Evolutionary conservation across 2,329 filamentous ascomycete genomes (phyloP).

Genomic region (Hymenoscyphus albidus): DNA sequence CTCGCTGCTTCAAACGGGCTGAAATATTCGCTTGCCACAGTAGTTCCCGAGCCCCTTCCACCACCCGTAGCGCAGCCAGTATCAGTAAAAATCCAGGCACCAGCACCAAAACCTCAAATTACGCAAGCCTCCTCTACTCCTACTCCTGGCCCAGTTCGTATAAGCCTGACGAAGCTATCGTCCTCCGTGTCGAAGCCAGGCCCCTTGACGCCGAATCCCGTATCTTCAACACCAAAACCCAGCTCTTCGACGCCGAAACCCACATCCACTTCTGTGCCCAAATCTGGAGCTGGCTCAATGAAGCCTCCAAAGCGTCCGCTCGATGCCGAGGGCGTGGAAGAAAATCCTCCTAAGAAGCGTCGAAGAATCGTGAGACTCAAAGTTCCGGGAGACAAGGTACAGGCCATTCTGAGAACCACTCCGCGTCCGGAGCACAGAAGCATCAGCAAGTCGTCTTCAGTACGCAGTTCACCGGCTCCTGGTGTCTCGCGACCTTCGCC

Average conservation of each 20-base stretch:
- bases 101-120: not conserved
- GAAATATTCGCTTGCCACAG: conserved; percentile 1
- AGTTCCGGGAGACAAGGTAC: conserved; percentile 4
- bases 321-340: conserved; percentile 10
- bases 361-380: conserved; percentile 24
- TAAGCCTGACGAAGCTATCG: conserved; percentile 7
- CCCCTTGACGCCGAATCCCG: not conserved
- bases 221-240: not conserved
- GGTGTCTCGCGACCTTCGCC: conserved; percentile 16
- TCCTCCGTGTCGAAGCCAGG: not conserved
- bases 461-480: conserved; percentile 23
- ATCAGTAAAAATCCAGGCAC: conserved; percentile 1
- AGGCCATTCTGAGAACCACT: conserved; percentile 20
- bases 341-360: conserved; percentile 8
- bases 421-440: conserved; percentile 17
- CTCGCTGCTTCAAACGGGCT: not conserved
- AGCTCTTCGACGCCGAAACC: not conserved
- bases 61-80: not conserved
- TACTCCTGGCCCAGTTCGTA: not conserved
- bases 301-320: conserved; percentile 16
- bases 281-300: conserved; percentile 4
- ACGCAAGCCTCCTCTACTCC: not conserved
- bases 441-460: conserved; percentile 12
- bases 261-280: not conserved
- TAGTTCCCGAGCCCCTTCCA: not conserved